phyloP scores from a whole-genome alignment of 768 basidiomycete species.

The Kwoniella dendrophila region DNA sequence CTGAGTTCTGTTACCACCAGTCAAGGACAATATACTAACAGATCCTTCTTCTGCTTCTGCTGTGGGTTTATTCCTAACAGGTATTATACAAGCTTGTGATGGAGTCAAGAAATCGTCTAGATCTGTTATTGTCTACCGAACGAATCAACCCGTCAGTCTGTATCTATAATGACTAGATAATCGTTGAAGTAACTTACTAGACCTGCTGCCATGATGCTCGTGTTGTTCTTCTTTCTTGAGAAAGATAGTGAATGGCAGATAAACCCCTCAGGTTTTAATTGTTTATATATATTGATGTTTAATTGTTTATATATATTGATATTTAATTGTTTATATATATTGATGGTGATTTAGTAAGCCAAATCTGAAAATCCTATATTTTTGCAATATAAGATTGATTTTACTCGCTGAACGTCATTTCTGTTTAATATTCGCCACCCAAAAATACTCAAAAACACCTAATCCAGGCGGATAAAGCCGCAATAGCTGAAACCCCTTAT shows the following conservation, averaged over 20 bases:
- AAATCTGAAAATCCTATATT: not conserved
- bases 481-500: not conserved
- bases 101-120: conserved; percentile 97
- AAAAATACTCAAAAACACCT: not conserved
- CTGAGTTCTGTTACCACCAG: not conserved
- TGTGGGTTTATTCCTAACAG: conserved; percentile 66
- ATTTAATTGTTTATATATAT: too few species aligned
- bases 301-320: too few species aligned
- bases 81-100: conserved; percentile 95
- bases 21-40: conserved; percentile 17
- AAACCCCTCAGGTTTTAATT: too few species aligned
- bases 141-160: too few species aligned
- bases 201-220: too few species aligned
- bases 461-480: conserved; percentile 2
- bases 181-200: too few species aligned
- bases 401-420: too few species aligned
- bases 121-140: conserved; percentile 89
- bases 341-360: not conserved
- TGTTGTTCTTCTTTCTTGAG: too few species aligned
- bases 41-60: conserved; percentile 26
- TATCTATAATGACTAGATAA: too few species aligned
- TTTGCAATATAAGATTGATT: conserved; percentile 14
- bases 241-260: too few species aligned
- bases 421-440: conserved; percentile 12
- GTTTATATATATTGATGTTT: not conserved